Conservation (phyloP, 2,329 filamentous ascomycete species). For the Pseudogymnoascus sp. region DNA sequence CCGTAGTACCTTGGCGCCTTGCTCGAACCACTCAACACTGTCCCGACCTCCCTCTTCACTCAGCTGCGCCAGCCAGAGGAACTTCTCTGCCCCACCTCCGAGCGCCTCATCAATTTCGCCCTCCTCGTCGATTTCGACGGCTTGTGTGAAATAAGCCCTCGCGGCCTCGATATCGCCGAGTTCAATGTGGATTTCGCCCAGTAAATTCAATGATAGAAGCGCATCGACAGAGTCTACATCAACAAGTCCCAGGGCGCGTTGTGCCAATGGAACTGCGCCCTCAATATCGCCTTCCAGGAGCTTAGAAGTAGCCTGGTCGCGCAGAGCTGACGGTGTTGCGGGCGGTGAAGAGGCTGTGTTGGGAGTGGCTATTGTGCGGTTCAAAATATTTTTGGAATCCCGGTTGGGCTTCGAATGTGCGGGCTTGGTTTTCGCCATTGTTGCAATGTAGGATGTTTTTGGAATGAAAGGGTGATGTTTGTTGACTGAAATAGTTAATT, state of each 20-base stretch:
- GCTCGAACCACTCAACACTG: slow-evolving; percentile 59
- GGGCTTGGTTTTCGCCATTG: slow-evolving; percentile 29
- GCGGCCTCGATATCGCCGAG: slow-evolving; percentile 65
- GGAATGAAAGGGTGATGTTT: neutral
- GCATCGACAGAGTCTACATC: slow-evolving; percentile 21
- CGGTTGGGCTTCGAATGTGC: slow-evolving; percentile 24
- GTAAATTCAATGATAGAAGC: slow-evolving; percentile 26
- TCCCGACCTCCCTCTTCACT: slow-evolving; percentile 61
- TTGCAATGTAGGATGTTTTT: slow-evolving; percentile 8
- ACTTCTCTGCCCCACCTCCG: slow-evolving; percentile 86
- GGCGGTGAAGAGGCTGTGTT: slow-evolving; percentile 21
- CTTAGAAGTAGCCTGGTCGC: slow-evolving; percentile 22
- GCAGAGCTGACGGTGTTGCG: slow-evolving; percentile 17
- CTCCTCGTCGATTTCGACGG: slow-evolving; percentile 67
- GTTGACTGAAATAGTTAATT: neutral
- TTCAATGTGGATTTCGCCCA: slow-evolving; percentile 31
- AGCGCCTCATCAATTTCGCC: slow-evolving; percentile 60
- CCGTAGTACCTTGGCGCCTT: slow-evolving; percentile 64
- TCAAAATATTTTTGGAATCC: slow-evolving; percentile 22
- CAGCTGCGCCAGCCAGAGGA: slow-evolving; percentile 87
- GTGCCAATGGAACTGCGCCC: slow-evolving; percentile 22
- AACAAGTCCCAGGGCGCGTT: slow-evolving; percentile 21
- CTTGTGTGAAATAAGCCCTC: slow-evolving; percentile 60
- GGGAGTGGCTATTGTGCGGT: slow-evolving; percentile 20
- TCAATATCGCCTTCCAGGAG: slow-evolving; percentile 28